phyloP scores from a whole-genome alignment of 1,284 basidiomycete genomes.

The Vanrija humicola region DNA sequence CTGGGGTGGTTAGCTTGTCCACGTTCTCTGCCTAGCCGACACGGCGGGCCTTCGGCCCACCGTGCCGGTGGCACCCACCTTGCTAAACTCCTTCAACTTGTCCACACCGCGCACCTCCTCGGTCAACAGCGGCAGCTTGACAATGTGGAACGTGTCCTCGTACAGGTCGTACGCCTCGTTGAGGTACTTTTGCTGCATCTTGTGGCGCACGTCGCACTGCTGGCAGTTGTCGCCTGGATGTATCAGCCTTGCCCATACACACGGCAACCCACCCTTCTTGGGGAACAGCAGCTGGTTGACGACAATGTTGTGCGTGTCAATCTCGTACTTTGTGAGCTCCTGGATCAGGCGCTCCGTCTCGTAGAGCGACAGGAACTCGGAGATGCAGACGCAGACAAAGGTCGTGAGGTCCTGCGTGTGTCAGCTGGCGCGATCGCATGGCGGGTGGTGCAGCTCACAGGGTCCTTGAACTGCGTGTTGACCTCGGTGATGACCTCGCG shows the following conservation, averaged over 20 bases:
- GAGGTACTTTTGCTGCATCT: slow-evolving; percentile 98
- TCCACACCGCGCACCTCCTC: slow-evolving; percentile 95
- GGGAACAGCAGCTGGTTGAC: slow-evolving; percentile 97
- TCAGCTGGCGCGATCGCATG: not conserved
- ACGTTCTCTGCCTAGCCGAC: not conserved
- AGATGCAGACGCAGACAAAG: slow-evolving; percentile 97
- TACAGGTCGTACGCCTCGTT: slow-evolving; percentile 91
- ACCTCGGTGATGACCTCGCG: slow-evolving; percentile 95
- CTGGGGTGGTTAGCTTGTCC: slow-evolving; percentile 1
- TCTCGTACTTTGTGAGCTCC: slow-evolving; percentile 92
- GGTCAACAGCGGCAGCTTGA: slow-evolving; percentile 86
- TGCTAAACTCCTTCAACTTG: slow-evolving; percentile 84
- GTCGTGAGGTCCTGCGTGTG: slow-evolving; percentile 82
- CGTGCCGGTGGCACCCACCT: slow-evolving; percentile 37
- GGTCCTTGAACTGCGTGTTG: slow-evolving; percentile 98
- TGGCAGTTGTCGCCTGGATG: slow-evolving; percentile 69
- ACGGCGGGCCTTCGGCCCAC: not conserved
- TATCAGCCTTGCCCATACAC: no score
- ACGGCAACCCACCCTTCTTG: slow-evolving; percentile 56
- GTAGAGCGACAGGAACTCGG: slow-evolving; percentile 95
- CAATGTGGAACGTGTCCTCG: slow-evolving; percentile 94
- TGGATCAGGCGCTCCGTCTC: slow-evolving; percentile 98
- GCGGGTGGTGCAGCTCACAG: slow-evolving; percentile 56
- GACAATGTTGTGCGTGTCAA: slow-evolving; percentile 98
- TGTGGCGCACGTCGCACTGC: slow-evolving; percentile 87